phyloP scores from a whole-genome alignment of 257 asterid species.

The Rauvolfia tetraphylla region DNA sequence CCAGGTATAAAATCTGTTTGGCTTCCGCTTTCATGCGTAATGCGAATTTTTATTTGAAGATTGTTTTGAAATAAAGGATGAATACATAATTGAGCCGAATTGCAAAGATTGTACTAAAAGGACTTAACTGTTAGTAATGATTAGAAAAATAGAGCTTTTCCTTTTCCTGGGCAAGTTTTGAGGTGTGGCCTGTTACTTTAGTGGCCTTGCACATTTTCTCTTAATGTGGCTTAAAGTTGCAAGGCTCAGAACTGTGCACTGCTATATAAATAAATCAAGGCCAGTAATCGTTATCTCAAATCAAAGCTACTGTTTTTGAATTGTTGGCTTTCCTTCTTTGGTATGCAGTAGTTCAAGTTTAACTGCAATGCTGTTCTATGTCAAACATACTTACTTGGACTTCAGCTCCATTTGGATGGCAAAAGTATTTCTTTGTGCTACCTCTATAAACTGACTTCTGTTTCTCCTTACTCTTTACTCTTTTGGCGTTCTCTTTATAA shows the following conservation, averaged over 20 bases:
- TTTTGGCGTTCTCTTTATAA: not conserved
- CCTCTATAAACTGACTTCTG: not conserved
- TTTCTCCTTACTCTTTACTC: not conserved
- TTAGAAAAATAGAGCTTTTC: not conserved
- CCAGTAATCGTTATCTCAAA: not conserved
- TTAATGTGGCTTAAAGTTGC: not conserved
- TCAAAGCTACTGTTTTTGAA: not conserved
- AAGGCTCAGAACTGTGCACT: not conserved
- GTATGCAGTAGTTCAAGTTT: not conserved
- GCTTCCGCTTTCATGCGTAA: not conserved
- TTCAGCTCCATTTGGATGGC: not conserved
- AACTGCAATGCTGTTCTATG: not conserved
- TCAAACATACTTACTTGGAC: not conserved
- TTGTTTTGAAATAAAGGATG: not conserved
- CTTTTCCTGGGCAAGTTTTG: not conserved
- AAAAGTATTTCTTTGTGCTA: too few relatives aligned
- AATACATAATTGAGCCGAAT: not conserved
- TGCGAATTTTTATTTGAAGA: not conserved
- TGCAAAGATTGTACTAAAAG: not conserved
- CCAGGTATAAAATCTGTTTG: not conserved
- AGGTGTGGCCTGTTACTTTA: not conserved
- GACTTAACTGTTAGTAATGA: not conserved
- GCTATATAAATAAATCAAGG: not conserved
- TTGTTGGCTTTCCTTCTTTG: not conserved
- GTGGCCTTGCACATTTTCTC: not conserved